A percentile compares a stretch with the other conserved stretches of the same genome.
Evolutionary conservation across 805 yeast genomes (phyloP).

Genomic region (Metschnikowia noctiluminum): DNA sequence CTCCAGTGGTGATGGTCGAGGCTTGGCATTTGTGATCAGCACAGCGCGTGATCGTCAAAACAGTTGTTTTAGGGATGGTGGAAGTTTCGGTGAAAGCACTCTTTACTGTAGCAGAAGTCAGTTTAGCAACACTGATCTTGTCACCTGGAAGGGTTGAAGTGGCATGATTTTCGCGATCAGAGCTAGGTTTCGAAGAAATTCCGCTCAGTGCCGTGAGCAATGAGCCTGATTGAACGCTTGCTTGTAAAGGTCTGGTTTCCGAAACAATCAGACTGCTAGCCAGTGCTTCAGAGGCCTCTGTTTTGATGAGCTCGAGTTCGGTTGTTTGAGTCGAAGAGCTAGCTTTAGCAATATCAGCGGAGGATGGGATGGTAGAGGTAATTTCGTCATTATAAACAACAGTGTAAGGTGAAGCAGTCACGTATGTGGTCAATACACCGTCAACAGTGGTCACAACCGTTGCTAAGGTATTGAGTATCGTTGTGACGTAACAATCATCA

Average conservation of each 20-base stretch:
- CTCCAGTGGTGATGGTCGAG: conserved; percentile 24
- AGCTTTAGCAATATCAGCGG: background rate
- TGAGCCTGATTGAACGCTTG: background rate
- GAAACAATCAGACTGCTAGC: background rate
- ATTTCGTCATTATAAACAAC: conserved; percentile 6
- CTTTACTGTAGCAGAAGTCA: too few relatives aligned
- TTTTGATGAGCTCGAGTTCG: background rate
- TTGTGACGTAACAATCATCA: conserved; percentile 31
- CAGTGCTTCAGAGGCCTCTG: background rate
- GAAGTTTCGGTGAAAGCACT: conserved; percentile 4
- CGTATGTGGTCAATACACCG: conserved; percentile 38
- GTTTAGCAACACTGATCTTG: background rate
- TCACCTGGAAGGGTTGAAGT: background rate
- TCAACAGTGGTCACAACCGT: conserved; percentile 37
- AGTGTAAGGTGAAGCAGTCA: conserved; percentile 29
- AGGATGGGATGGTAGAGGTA: conserved; percentile 1
- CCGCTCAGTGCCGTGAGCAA: too few relatives aligned
- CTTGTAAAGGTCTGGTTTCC: background rate
- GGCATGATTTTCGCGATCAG: background rate
- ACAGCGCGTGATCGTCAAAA: conserved; percentile 29
- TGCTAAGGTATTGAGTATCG: conserved; percentile 28
- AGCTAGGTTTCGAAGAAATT: background rate
- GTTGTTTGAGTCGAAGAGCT: background rate
- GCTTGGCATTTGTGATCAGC: conserved; percentile 23
- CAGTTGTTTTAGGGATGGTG: conserved; percentile 11